Evolutionary conservation across 202 grass and related monocot genomes (phyloP).

Genomic region (Schoenoplectus tabernaemontani): DNA sequence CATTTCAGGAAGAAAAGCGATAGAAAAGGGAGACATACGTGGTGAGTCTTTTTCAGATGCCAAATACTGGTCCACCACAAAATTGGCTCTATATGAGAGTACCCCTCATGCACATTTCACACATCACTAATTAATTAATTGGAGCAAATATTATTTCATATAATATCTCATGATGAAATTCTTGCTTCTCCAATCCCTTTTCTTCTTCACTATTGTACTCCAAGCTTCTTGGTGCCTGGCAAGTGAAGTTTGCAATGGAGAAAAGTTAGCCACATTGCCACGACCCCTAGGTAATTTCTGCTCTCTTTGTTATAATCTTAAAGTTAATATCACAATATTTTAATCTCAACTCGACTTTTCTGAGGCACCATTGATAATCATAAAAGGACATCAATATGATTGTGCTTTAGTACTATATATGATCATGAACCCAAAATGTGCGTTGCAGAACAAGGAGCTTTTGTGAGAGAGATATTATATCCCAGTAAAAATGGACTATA

Average conservation of each 20-base stretch:
- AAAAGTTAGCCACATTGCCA: slow-evolving; percentile 3
- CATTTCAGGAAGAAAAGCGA: neutral
- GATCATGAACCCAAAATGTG: neutral
- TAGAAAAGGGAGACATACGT: neutral
- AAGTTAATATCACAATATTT: neutral
- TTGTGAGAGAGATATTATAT: neutral
- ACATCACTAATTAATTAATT: neutral
- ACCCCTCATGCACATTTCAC: slow-evolving; percentile 13
- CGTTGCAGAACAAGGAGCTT: neutral
- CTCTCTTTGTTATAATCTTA: neutral
- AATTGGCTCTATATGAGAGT: neutral
- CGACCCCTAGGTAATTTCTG: neutral
- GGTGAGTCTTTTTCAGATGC: neutral
- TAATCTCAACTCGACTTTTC: neutral
- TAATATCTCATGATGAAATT: slow-evolving; percentile 3
- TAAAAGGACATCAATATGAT: neutral
- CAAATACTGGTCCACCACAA: neutral
- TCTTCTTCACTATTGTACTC: slow-evolving; percentile 19
- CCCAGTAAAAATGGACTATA: neutral
- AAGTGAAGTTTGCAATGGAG: neutral
- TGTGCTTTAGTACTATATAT: neutral
- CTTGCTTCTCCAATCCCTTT: slow-evolving; percentile 6
- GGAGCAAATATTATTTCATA: neutral
- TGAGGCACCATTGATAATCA: neutral
- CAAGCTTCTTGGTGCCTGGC: slow-evolving; percentile 22